Conservation (phyloP, 306 rosid species). For the Pueraria montana region DNA sequence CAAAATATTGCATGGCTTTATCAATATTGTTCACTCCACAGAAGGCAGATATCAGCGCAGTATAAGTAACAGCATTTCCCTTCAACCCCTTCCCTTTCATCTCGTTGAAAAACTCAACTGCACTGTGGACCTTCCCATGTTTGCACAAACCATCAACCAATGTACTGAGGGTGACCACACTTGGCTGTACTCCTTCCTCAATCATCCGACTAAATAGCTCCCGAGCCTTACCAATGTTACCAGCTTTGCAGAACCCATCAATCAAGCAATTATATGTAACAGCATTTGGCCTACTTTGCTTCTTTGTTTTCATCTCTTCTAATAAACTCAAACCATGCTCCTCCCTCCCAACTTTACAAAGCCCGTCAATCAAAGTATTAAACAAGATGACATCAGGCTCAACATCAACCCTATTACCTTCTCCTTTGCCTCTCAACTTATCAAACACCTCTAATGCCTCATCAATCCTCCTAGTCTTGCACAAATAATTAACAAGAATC, state of each 20-base stretch:
- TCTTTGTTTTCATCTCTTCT: conserved; percentile 68
- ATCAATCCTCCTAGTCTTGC: conserved; percentile 80
- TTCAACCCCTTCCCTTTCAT: conserved; percentile 69
- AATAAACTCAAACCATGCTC: conserved; percentile 76
- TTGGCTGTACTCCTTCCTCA: conserved; percentile 62
- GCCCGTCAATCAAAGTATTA: conserved; percentile 84
- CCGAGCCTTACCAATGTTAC: conserved; percentile 65
- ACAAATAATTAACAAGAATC: conserved; percentile 68
- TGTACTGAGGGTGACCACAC: conserved; percentile 73
- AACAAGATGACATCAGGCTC: conserved; percentile 71
- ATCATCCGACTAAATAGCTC: conserved; percentile 71
- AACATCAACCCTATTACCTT: conserved; percentile 42
- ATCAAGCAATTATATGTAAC: conserved; percentile 83
- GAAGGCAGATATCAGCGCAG: conserved; percentile 69
- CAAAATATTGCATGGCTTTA: conserved; percentile 73
- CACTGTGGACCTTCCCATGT: conserved; percentile 64
- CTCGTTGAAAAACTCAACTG: conserved; percentile 69
- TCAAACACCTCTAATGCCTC: conserved; percentile 71
- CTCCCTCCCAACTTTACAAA: conserved; percentile 86
- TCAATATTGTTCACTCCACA: conserved; percentile 74
- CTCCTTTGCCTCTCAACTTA: conserved; percentile 60
- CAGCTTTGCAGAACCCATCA: conserved; percentile 75
- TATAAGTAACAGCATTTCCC: conserved; percentile 69
- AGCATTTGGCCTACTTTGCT: conserved; percentile 56
- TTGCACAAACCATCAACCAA: conserved; percentile 81